Conservation (phyloP, 805 yeast species). For the Candida arabinofermentans region DNA sequence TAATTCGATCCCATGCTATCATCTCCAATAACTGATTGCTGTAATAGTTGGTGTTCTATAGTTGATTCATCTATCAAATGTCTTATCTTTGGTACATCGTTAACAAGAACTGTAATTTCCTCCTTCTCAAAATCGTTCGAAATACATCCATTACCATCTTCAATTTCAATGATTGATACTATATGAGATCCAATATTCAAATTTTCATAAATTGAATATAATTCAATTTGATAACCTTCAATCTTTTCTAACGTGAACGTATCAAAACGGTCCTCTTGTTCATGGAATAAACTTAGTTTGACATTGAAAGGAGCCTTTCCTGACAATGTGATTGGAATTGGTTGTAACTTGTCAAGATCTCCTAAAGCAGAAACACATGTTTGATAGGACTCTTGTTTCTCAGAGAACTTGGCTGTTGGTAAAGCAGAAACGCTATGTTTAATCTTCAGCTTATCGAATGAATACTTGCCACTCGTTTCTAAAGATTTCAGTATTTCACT, state of each 20-base stretch:
- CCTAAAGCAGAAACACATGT: constrained; percentile 28
- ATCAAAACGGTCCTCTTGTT: constrained; percentile 51
- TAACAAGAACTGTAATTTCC: constrained; percentile 48
- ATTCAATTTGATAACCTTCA: constrained; percentile 32
- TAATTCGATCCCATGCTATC: constrained; percentile 28
- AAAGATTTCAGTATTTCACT: constrained; percentile 33
- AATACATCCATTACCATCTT: constrained; percentile 69
- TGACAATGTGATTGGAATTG: constrained; percentile 49
- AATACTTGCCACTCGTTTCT: constrained; percentile 19
- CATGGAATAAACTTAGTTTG: constrained; percentile 56
- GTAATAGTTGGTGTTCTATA: constrained; percentile 17
- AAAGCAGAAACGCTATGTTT: constrained; percentile 52
- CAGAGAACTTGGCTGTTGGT: constrained; percentile 47
- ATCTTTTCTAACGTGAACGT: constrained; percentile 42
- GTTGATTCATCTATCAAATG: constrained; percentile 34
- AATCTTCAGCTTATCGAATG: constrained; percentile 34
- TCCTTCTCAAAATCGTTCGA: constrained; percentile 37
- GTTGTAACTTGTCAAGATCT: constrained; percentile 32
- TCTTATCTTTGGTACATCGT: constrained; percentile 71
- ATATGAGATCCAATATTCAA: constrained; percentile 69
- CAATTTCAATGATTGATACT: constrained; percentile 52
- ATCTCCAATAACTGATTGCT: neutral
- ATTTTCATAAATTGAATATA: constrained; percentile 43
- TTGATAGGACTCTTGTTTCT: constrained; percentile 18
- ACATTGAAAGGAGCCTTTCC: constrained; percentile 65